Evolutionary conservation across 345 rosid species (phyloP).

Genomic region (Alliaria petiolata): DNA sequence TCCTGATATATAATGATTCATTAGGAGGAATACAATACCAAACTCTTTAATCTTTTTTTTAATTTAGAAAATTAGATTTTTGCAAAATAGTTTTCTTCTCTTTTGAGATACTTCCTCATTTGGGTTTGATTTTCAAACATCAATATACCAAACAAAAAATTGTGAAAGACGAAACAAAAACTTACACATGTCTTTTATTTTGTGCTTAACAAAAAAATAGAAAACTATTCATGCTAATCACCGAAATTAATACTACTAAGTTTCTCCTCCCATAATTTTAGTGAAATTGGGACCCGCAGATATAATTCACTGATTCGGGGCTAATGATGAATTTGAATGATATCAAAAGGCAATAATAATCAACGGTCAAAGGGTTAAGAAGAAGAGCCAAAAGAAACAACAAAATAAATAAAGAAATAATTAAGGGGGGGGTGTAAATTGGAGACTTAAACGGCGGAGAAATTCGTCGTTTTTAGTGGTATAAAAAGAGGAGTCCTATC

Average conservation of each 20-base stretch:
- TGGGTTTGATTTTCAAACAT: background rate
- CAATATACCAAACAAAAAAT: background rate
- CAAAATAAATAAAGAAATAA: background rate
- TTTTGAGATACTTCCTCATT: background rate
- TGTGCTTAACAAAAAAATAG: background rate
- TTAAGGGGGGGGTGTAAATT: background rate
- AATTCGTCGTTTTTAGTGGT: slow-evolving; percentile 19
- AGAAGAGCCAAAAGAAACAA: slow-evolving; percentile 17
- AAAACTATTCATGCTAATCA: background rate
- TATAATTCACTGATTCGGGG: background rate
- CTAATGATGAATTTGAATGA: background rate
- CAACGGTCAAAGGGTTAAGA: slow-evolving; percentile 32
- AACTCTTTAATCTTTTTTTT: background rate
- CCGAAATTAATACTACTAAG: background rate
- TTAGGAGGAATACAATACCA: background rate
- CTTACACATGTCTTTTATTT: background rate
- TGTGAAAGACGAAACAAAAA: background rate
- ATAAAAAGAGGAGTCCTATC: slow-evolving; percentile 27
- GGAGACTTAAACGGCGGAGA: slow-evolving; percentile 20
- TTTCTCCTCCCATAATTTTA: background rate
- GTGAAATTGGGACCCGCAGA: background rate
- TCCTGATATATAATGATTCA: slow-evolving; percentile 11
- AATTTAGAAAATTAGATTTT: background rate
- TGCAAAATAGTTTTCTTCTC: background rate
- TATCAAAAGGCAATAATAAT: slow-evolving; percentile 16